phyloP scores from a whole-genome alignment of 2,329 filamentous ascomycete species.

The Pseudogymnoascus destructans region DNA sequence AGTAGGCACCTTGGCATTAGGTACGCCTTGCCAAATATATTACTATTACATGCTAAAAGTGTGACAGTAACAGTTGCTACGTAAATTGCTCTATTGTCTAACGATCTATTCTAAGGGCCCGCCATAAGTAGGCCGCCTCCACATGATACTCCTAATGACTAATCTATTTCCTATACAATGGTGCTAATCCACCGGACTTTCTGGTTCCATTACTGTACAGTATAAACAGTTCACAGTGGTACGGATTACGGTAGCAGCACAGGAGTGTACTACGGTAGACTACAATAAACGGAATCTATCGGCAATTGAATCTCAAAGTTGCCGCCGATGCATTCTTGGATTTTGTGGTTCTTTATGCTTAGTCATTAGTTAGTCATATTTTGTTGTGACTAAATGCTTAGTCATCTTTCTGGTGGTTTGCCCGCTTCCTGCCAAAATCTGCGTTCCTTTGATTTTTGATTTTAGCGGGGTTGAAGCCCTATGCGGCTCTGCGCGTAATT shows the following conservation, averaged over 20 bases:
- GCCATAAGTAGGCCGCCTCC: too few species aligned
- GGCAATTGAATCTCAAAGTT: neutral
- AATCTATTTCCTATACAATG: too few species aligned
- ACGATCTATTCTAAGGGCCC: too few species aligned
- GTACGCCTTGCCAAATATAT: too few species aligned
- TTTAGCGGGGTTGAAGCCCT: slow-evolving; percentile 11
- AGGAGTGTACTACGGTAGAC: neutral
- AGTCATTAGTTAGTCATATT: neutral
- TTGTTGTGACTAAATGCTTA: neutral
- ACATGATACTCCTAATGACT: too few species aligned
- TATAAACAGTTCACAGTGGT: neutral
- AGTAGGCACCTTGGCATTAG: too few species aligned
- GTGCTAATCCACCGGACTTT: neutral
- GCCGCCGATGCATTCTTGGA: neutral
- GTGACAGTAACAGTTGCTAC: too few species aligned
- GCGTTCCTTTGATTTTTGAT: neutral
- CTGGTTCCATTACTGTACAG: neutral
- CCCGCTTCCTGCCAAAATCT: neutral
- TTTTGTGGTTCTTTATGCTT: neutral
- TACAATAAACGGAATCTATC: neutral
- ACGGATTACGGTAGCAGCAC: neutral
- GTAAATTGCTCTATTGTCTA: too few species aligned
- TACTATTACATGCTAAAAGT: too few species aligned
- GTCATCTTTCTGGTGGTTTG: neutral
- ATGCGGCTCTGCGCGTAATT: slow-evolving; percentile 10